Base-by-base conservation (phyloP, 495 filamentous ascomycete genomes). In the Parachaetomium inaequale region DNA sequence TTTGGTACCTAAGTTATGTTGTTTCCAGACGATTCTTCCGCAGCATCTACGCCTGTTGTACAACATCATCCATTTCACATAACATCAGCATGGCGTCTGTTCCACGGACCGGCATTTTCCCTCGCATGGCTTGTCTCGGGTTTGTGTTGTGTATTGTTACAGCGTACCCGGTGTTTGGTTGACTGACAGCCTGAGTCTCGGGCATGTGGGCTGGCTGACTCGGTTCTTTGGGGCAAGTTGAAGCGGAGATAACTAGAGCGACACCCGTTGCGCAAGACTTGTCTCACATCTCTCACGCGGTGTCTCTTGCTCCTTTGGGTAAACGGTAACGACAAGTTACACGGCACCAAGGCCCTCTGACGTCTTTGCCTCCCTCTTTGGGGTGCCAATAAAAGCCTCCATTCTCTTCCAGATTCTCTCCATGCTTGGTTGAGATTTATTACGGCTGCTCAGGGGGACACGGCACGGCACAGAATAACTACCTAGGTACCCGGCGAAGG, bases 11-110 rank as follows among this genome's bases (percentile, higher is more conserved):
- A 8, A 15, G n/a, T n/a, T 21, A 43, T 43, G 7, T 43, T 43
- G 7, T n/a, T n/a, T 43, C n/a, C n/a, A 43, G n/a, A 43, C n/a
- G 15, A 43, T 43, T 43, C 40, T 19, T 43, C n/a, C 7, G n/a
- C 34, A 38, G 11, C 31, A 25, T 6, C 19, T 55, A 21, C n/a
- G 8, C 2, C n/a, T 53, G 26, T 55, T 25, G 52, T 36, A 40
- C 52, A 26, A 55, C 52, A 40, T 2, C 47, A 28, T 17, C n/a
- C 32, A 55, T 40, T 32, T 55, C 26, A 55, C 52, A 55, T 55
- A n/a, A 55, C 32, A 34, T 55, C 52, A 55, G 32, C 52, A 55
- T 53, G 5, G n/a, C 5, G 5, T 40, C 36, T 8, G 28, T 7
- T 4, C 34, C n/a, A 32, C 50, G 12, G 12, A 12, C 50, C 29